Evolutionary conservation across 192 early-diverging fungal species (phyloP).

Genomic region (Podila epicladia): DNA sequence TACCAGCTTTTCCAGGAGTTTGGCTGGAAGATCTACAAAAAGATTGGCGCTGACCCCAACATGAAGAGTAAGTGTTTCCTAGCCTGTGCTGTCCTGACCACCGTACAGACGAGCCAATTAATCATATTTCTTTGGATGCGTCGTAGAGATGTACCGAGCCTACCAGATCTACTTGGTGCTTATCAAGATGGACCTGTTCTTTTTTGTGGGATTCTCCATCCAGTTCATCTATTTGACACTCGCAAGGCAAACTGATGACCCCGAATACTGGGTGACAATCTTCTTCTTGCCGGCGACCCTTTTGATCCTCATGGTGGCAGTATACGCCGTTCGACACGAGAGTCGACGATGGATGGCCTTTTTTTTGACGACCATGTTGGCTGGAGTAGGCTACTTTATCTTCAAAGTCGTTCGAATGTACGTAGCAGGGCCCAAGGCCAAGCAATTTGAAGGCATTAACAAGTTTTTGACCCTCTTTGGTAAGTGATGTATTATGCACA

Average conservation of each 20-base stretch:
- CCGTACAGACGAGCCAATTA: too few relatives aligned
- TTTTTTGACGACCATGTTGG: constrained; percentile 68
- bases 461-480: constrained; percentile 79
- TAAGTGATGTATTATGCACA: constrained; percentile 35
- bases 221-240: constrained; percentile 57
- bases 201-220: constrained; percentile 78
- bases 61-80: constrained; percentile 58
- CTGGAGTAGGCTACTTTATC: constrained; percentile 74
- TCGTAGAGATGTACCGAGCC: constrained; percentile 63
- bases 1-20: constrained; percentile 66
- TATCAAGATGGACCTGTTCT: constrained; percentile 86
- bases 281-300: constrained; percentile 68
- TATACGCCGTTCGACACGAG: constrained; percentile 76
- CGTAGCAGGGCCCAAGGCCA: constrained; percentile 25
- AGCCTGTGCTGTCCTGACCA: too few relatives aligned
- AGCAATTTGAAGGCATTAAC: constrained; percentile 59
- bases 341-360: constrained; percentile 64
- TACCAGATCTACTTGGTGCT: constrained; percentile 86
- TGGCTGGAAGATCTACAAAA: constrained; percentile 75
- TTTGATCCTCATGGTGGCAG: constrained; percentile 68
- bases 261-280: constrained; percentile 63
- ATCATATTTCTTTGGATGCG: neutral
- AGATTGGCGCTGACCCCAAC: constrained; percentile 71
- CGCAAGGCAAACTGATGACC: constrained; percentile 47
- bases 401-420: constrained; percentile 75